Evolutionary conservation across 257 asterid species (phyloP).

Genomic region (Solanum lignicaule): DNA sequence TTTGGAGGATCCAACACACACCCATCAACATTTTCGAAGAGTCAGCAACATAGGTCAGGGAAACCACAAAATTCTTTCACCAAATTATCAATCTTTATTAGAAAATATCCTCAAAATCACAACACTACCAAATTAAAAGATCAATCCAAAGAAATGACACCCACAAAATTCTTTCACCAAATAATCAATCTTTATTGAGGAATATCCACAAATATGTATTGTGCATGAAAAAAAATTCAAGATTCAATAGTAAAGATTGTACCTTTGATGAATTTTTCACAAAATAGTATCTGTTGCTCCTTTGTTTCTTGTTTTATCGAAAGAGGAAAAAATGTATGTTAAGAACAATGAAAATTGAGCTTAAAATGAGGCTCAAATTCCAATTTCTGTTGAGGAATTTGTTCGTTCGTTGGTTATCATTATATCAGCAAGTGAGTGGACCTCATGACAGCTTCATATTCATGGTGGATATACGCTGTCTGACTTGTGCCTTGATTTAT

Average conservation of each 20-base stretch:
- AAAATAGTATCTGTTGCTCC: not conserved
- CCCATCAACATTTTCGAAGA: not conserved
- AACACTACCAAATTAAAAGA: too few relatives aligned
- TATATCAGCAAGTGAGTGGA: conserved; percentile 6
- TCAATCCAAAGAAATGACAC: not conserved
- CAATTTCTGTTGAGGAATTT: not conserved
- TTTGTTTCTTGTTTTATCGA: not conserved
- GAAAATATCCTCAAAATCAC: too few relatives aligned
- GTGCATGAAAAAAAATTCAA: not conserved
- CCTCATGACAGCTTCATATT: conserved; percentile 5
- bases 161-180: not conserved
- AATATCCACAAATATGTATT: not conserved
- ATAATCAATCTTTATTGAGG: not conserved
- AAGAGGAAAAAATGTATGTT: not conserved
- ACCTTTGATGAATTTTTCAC: not conserved
- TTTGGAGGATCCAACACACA: not conserved
- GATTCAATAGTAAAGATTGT: not conserved
- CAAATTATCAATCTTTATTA: not conserved
- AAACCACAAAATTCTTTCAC: not conserved
- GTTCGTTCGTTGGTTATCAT: conserved; percentile 6
- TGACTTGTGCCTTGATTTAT: not conserved
- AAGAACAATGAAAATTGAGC: not conserved
- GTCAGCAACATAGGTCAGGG: not conserved
- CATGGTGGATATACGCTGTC: conserved; percentile 3
- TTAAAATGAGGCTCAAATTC: conserved; percentile 9